Evolutionary conservation across 1,284 basidiomycete species (phyloP).

Genomic region (Trichosporon ovoides): DNA sequence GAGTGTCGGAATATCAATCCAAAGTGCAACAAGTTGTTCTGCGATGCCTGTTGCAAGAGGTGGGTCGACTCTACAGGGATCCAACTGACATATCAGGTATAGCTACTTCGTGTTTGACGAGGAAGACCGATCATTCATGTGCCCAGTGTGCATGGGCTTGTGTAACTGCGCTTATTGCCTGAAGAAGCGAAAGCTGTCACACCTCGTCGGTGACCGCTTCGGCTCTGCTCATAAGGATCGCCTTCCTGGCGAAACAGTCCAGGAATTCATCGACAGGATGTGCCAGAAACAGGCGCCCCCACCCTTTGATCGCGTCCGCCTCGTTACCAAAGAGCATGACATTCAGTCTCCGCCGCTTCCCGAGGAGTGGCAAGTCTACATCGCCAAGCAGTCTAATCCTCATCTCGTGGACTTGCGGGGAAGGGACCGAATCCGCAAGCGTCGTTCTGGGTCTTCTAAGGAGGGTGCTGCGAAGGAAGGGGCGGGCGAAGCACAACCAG

Average conservation of each 20-base stretch:
- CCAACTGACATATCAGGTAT: slow-evolving; percentile 27
- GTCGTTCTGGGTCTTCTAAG: not conserved
- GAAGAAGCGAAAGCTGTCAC: slow-evolving; percentile 30
- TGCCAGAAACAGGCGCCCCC: slow-evolving; percentile 1
- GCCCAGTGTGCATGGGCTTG: slow-evolving; percentile 38
- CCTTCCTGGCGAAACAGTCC: slow-evolving; percentile 23
- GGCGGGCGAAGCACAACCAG: not conserved
- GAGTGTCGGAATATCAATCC: slow-evolving; percentile 38
- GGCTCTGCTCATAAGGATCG: not conserved
- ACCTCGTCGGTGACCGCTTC: slow-evolving; percentile 24
- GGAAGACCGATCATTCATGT: slow-evolving; percentile 40
- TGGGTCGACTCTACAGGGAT: slow-evolving; percentile 14
- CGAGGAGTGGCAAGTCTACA: slow-evolving; percentile 16
- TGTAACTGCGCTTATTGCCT: slow-evolving; percentile 43
- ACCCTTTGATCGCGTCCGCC: slow-evolving; percentile 34
- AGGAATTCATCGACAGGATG: slow-evolving; percentile 28
- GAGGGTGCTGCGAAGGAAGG: not conserved
- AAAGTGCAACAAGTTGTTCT: slow-evolving; percentile 32
- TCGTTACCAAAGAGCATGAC: slow-evolving; percentile 33
- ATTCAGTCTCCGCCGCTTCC: slow-evolving; percentile 28
- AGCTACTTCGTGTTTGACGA: slow-evolving; percentile 43
- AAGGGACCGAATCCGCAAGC: slow-evolving; percentile 7
- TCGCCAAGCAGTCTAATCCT: not conserved
- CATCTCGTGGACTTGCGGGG: slow-evolving; percentile 2
- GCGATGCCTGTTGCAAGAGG: slow-evolving; percentile 40